phyloP scores from a whole-genome alignment of 2,329 filamentous ascomycete species.

The Pseudogymnoascus sp. region DNA sequence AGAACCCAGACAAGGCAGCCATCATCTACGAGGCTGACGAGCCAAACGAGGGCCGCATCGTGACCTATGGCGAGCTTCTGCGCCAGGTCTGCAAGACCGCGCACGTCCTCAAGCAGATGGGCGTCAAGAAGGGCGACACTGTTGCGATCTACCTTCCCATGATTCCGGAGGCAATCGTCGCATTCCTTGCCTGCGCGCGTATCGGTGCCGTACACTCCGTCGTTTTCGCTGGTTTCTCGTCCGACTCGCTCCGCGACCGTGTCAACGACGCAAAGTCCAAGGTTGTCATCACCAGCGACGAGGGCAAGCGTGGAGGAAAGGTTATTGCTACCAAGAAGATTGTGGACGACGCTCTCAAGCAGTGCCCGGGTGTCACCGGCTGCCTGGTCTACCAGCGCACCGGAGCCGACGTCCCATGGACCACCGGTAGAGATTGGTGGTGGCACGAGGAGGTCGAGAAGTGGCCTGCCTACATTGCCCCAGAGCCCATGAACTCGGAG shows the following conservation, averaged over 20 bases:
- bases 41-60: constrained; percentile 71
- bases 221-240: constrained; percentile 94
- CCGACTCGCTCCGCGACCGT: constrained; percentile 90
- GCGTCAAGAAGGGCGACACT: constrained; percentile 93
- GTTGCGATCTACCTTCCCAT: constrained; percentile 97
- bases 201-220: constrained; percentile 97
- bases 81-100: constrained; percentile 83
- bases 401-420: constrained; percentile 86
- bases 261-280: constrained; percentile 85
- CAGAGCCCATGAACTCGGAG: constrained; percentile 83
- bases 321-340: constrained; percentile 98
- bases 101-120: constrained; percentile 87
- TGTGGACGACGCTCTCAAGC: constrained; percentile 92
- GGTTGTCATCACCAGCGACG: constrained; percentile 93
- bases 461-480: constrained; percentile 86
- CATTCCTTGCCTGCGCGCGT: constrained; percentile 82
- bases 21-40: constrained; percentile 99
- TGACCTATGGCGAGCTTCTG: constrained; percentile 89
- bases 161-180: constrained; percentile 91
- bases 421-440: constrained; percentile 81
- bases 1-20: constrained; percentile 84
- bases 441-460: constrained; percentile 99
- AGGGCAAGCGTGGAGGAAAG: constrained; percentile 97
- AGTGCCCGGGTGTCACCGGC: constrained; percentile 80
- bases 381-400: constrained; percentile 94